Conservation (phyloP, 2,329 filamentous ascomycete species). For the Sphaerulina populicola region DNA sequence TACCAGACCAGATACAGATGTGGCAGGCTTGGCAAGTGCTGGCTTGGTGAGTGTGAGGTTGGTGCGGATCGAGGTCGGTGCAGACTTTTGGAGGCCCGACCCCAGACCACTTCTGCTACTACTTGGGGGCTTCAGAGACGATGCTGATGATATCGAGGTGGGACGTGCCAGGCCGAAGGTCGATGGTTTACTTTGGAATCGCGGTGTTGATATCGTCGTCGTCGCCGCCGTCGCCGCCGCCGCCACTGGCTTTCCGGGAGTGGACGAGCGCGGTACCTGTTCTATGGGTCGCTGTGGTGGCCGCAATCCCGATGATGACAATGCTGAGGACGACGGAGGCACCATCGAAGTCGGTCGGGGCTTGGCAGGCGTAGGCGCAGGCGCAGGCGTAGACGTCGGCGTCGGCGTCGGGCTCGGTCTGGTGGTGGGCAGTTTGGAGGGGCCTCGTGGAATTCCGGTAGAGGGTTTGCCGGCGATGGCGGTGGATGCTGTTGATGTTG, state of each 20-base stretch:
- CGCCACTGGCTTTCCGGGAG: neutral
- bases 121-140: neutral
- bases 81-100: slow-evolving; percentile 1
- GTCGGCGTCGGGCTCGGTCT: neutral
- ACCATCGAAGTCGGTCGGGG: slow-evolving; percentile 1
- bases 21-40: slow-evolving; percentile 3
- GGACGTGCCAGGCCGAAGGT: slow-evolving; percentile 4
- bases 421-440: slow-evolving; percentile 5
- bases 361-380: neutral
- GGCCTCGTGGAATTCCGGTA: slow-evolving; percentile 5
- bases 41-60: slow-evolving; percentile 4
- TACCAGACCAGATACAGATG: slow-evolving; percentile 1
- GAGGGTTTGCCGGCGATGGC: neutral
- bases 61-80: neutral
- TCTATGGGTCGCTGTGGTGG: neutral
- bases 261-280: neutral
- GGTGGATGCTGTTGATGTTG: neutral
- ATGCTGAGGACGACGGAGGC: neutral
- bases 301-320: neutral
- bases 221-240: neutral
- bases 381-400: too few species aligned
- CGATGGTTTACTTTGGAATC: neutral
- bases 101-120: neutral
- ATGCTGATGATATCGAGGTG: neutral
- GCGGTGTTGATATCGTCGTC: neutral